Evolutionary conservation across 805 yeast species (phyloP).

Genomic region (Myxozyma udenii): DNA sequence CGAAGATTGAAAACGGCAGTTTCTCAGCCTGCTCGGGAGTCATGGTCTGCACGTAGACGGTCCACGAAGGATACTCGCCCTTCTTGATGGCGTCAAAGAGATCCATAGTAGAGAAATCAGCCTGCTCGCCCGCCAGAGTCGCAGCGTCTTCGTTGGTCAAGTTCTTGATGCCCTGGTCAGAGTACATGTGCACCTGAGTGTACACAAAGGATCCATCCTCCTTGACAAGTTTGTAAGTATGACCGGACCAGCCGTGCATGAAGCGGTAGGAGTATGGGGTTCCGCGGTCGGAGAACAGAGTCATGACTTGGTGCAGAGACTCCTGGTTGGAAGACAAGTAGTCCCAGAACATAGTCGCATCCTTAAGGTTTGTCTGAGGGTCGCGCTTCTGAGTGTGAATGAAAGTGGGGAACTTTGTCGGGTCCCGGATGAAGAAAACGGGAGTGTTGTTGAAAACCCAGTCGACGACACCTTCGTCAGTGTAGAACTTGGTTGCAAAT

Average conservation of each 20-base stretch:
- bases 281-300: conserved; percentile 60
- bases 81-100: conserved; percentile 47
- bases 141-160: conserved; percentile 48
- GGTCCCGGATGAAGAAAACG: conserved; percentile 61
- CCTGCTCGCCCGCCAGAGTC: conserved; percentile 47
- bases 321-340: conserved; percentile 55
- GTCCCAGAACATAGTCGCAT: conserved; percentile 58
- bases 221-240: conserved; percentile 58
- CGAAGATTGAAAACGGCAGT: conserved; percentile 49
- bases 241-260: conserved; percentile 66
- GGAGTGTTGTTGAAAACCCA: conserved; percentile 76
- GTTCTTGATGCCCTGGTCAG: conserved; percentile 52
- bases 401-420: conserved; percentile 60
- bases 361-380: conserved; percentile 60
- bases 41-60: conserved; percentile 58
- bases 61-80: conserved; percentile 53
- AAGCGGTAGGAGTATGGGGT: conserved; percentile 53
- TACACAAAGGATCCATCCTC: conserved; percentile 50
- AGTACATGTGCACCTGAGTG: conserved; percentile 53
- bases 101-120: conserved; percentile 50
- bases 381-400: conserved; percentile 70
- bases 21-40: conserved; percentile 54
- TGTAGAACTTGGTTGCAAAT: conserved; percentile 60
- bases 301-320: conserved; percentile 54
- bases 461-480: conserved; percentile 66